Conservation (phyloP, 2,329 filamentous ascomycete genomes). For the Trichoderma sp. region DNA sequence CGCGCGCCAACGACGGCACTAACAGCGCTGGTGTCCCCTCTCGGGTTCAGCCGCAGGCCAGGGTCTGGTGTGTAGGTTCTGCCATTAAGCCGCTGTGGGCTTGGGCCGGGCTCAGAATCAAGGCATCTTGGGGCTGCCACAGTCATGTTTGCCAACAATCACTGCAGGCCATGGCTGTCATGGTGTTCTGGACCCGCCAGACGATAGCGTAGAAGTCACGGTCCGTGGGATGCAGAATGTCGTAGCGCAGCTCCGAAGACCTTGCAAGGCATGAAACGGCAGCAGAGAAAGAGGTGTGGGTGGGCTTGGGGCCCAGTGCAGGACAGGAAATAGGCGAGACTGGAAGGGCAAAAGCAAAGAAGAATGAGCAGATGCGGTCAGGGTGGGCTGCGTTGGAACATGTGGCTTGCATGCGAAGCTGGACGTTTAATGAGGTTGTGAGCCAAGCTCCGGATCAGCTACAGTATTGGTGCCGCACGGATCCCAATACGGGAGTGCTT, state of each 20-base stretch:
- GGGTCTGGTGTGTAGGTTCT: conserved; percentile 10
- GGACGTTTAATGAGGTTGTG: conserved; percentile 20
- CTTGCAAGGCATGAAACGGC: conserved; percentile 5
- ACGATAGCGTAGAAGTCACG: not conserved
- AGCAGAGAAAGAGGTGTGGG: not conserved
- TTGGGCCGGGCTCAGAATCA: conserved; percentile 16
- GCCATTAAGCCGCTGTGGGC: not conserved
- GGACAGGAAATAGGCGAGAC: not conserved
- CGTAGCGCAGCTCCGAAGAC: conserved; percentile 11
- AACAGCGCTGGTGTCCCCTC: conserved; percentile 6
- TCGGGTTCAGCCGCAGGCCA: conserved; percentile 27
- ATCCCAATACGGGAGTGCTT: not conserved
- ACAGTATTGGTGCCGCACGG: conserved; percentile 13
- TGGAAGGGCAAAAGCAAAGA: too few relatives aligned
- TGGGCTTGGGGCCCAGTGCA: conserved; percentile 6
- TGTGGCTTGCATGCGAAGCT: conserved; percentile 24
- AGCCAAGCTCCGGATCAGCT: conserved; percentile 8
- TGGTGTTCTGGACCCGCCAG: conserved; percentile 16
- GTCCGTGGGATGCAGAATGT: conserved; percentile 14
- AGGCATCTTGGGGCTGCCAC: conserved; percentile 6
- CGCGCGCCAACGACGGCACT: conserved; percentile 10
- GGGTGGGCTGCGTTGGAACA: conserved; percentile 19
- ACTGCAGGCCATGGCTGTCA: not conserved
- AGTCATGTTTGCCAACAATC: not conserved
- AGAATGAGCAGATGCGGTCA: not conserved